Percentiles rank a stretch among this genome's conserved stretches.
These are phyloP conservation scores for Termitomyces sp. DNA, from an alignment of 768 basidiomycete species.

Conservation along the genomic window DNA sequence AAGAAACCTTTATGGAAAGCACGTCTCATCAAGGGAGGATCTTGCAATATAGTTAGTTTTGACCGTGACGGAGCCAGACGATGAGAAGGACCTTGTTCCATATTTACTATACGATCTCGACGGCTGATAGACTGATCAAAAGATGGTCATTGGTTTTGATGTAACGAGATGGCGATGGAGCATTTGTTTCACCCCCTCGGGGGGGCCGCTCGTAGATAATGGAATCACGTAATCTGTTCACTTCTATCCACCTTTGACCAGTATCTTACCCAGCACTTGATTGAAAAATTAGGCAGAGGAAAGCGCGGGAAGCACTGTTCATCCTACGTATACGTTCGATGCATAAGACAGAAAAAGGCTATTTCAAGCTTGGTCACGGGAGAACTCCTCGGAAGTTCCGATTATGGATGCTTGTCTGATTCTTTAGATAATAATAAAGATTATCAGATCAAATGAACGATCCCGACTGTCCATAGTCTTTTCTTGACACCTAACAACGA, in stretches of 20 bases:
- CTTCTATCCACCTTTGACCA: background rate
- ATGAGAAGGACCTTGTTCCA: background rate
- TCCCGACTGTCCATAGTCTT: background rate
- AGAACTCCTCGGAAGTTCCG: too few species aligned
- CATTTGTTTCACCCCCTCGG: background rate
- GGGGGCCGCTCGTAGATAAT: too few species aligned
- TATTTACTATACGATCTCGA: background rate
- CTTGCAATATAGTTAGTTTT: background rate
- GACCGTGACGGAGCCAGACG: background rate
- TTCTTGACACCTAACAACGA: background rate
- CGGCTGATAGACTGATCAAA: background rate
- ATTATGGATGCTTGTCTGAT: background rate
- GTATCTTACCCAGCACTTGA: background rate
- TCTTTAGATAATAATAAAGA: background rate
- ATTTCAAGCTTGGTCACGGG: too few species aligned
- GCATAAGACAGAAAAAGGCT: too few species aligned
- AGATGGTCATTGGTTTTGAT: background rate
- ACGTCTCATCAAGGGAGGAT: background rate
- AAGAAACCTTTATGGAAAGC: background rate
- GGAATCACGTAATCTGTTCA: background rate
- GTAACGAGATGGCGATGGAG: background rate
- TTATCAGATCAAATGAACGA: background rate
- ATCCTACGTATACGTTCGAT: too few species aligned
- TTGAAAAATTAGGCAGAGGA: background rate
- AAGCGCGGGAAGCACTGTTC: background rate